Evolutionary conservation across 2,329 filamentous ascomycete genomes (phyloP).

Genomic region (Byssochlamys sp.): DNA sequence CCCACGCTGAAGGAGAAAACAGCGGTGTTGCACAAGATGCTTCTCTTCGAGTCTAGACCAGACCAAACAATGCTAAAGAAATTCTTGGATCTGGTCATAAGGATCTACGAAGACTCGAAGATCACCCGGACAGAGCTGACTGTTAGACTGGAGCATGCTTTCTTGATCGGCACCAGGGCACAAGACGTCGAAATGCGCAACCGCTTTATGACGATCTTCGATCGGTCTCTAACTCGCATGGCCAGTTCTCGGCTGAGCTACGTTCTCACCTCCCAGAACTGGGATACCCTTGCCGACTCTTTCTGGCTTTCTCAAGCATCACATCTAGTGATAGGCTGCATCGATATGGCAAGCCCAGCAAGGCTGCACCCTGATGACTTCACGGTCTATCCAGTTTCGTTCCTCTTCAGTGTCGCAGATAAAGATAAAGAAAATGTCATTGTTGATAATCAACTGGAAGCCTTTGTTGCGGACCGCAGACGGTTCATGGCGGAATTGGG

Average conservation of each 20-base stretch:
- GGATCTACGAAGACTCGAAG: constrained; percentile 95
- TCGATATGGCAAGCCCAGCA: constrained; percentile 72
- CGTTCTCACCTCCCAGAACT: constrained; percentile 84
- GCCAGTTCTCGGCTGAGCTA: constrained; percentile 82
- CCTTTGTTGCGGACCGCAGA: constrained; percentile 65
- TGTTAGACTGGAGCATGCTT: constrained; percentile 94
- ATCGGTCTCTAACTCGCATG: constrained; percentile 84
- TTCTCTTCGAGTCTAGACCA: constrained; percentile 77
- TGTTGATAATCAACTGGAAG: constrained; percentile 72
- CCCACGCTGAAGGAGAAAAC: constrained; percentile 98
- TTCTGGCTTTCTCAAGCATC: constrained; percentile 96
- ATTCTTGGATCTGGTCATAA: constrained; percentile 90
- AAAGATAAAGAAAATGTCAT: constrained; percentile 63
- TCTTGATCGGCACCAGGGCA: constrained; percentile 86
- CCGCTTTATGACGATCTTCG: constrained; percentile 91
- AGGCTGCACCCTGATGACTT: constrained; percentile 79
- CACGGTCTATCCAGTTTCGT: constrained; percentile 62
- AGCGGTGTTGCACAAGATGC: constrained; percentile 97
- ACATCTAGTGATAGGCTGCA: constrained; percentile 79
- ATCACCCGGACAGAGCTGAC: constrained; percentile 91
- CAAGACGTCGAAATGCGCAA: constrained; percentile 95
- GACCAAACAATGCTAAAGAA: constrained; percentile 81
- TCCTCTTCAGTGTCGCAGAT: constrained; percentile 62
- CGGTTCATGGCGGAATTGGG: constrained; percentile 76
- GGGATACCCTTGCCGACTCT: constrained; percentile 87